Percentiles rank a stretch among this genome's conserved stretches.
Evolutionary conservation across 1,139 yeast genomes (phyloP).

Genomic region (Sugiyamaella paludigena): DNA sequence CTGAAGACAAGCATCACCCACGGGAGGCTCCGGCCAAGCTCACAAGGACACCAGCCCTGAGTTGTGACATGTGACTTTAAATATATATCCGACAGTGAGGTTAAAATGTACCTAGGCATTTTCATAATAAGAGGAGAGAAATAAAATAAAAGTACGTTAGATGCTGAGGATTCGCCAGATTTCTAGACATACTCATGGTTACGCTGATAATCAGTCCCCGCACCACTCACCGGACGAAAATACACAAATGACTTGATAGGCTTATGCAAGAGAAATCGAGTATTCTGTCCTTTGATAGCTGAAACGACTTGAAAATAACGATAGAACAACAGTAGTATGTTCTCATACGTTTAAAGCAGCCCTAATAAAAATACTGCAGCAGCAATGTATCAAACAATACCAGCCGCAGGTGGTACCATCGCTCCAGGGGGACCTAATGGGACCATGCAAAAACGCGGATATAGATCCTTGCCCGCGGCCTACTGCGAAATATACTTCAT

Average conservation of each 20-base stretch:
- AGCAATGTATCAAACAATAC: conserved; percentile 12
- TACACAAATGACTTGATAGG: conserved; percentile 13
- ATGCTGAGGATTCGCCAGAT: conserved; percentile 3
- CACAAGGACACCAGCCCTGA: no score
- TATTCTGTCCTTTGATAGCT: conserved; percentile 12
- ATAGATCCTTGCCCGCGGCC: no score
- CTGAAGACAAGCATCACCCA: no score
- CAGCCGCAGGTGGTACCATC: no score
- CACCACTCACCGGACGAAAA: conserved; percentile 7
- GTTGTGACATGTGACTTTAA: no score
- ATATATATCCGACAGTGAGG: no score
- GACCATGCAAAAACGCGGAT: conserved; percentile 9
- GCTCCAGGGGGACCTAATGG: no score
- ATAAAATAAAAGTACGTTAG: no score
- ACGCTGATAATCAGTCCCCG: conserved; percentile 5
- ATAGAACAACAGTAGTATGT: conserved; percentile 11
- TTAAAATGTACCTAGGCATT: no score
- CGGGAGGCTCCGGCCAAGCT: no score
- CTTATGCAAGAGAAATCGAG: conserved; percentile 12
- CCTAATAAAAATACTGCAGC: conserved; percentile 10
- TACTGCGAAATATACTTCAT: conserved; percentile 5
- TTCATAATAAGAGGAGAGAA: no score
- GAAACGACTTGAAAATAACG: conserved; percentile 13
- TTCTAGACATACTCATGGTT: conserved; percentile 12
- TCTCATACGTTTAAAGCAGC: conserved; percentile 13